Conservation (phyloP, 2,329 filamentous ascomycete genomes). For the Ceratocystis alfenasii region DNA sequence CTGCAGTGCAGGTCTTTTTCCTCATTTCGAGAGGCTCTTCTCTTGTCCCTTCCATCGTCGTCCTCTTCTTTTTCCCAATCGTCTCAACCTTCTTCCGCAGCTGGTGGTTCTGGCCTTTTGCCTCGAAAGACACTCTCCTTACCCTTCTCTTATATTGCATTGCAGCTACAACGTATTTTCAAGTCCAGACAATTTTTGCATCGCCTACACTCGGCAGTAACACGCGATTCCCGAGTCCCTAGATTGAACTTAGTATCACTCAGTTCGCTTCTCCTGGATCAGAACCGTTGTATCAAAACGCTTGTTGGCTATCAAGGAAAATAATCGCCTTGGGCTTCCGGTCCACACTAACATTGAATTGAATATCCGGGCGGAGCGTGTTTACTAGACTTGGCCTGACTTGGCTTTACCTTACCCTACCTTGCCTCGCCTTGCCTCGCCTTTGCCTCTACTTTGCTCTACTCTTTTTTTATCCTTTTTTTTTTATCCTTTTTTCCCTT, state of each 20-base stretch:
- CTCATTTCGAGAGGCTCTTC: not conserved
- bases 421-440: too few relatives aligned
- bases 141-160: not conserved
- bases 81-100: not conserved
- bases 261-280: conserved; percentile 18
- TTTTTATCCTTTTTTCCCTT: not conserved
- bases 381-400: too few relatives aligned
- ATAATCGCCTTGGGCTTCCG: conserved; percentile 8
- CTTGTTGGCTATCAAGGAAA: conserved; percentile 11
- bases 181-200: conserved; percentile 1
- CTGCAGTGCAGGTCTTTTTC: not conserved
- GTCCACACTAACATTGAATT: not conserved
- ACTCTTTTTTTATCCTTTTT: not conserved
- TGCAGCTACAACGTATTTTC: not conserved
- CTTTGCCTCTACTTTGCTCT: too few relatives aligned
- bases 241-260: conserved; percentile 18
- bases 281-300: conserved; percentile 14
- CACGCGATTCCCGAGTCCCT: conserved; percentile 16
- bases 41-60: not conserved
- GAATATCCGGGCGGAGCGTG: conserved; percentile 4
- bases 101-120: too few relatives aligned
- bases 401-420: too few relatives aligned
- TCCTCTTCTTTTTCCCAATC: not conserved
- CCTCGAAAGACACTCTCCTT: not conserved
- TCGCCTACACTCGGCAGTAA: conserved; percentile 16